Evolutionary conservation across 768 basidiomycete genomes (phyloP), one percentile per base, ranked within the genome.

Genomic region (Podaxis sp.): DNA sequence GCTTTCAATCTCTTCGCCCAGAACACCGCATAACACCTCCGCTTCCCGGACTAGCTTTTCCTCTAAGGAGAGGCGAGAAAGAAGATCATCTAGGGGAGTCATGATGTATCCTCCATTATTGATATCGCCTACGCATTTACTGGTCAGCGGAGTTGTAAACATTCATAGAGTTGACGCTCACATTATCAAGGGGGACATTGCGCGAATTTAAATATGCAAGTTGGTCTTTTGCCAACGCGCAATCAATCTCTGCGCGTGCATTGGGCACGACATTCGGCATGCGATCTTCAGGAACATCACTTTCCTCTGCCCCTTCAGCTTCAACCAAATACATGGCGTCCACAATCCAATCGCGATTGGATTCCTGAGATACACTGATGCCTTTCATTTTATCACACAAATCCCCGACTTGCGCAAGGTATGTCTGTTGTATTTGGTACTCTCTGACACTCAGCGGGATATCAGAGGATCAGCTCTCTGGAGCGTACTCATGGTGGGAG

Each of bases 1-100:
- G 9, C 67, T 70, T 36, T 73, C 69, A 15, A 79, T 59, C 58
- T 80, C 78, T 56, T 76, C 74, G 1, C 68, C 67, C 22, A 80
- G 66, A 2, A 72, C 72, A 15, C 74, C 73, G 13, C 76, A 56
- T 27, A 75, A 63, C 0, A 72, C 76, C 38, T 76, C 74, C 2
- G 73, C 65, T 29, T 77, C 74, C 22, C 65, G 59, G 5, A 68
- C 59, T 4, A 51, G 46, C n/a, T 47, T 19, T 55, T 53, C 27
- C 66, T 55, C 36, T 71, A 62, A 15, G 73, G 64, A 27, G 59
- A 59, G 8, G 64, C 51, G 51, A 76, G 70, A 11, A 75, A 64
- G 5, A 33, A 56, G 6, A 65, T 66, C 8, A 74, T 63, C 75
- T 74, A 53, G 5, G 50, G n/a, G 46, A 2, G 37, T 22, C 38